A percentile compares a stretch with the other conserved stretches of the same genome.
These are phyloP conservation scores for Rhodofomes roseus DNA, from an alignment of 1,284 basidiomycete species.

Conservation along the genomic window DNA sequence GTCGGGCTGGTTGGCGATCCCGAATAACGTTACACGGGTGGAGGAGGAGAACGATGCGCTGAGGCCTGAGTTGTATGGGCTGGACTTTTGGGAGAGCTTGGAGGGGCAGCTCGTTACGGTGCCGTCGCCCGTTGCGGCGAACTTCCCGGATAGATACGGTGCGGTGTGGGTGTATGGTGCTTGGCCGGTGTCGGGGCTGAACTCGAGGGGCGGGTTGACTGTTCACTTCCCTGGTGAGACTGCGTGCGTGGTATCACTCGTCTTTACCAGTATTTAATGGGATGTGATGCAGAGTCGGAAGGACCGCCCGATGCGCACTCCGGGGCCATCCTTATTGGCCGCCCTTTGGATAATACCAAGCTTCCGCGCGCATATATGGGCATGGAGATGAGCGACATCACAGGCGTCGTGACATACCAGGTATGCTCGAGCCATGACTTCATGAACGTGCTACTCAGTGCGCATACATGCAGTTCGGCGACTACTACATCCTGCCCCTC, in stretches of 20 bases:
- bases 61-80: constrained; percentile 46
- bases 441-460: neutral
- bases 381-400: constrained; percentile 45
- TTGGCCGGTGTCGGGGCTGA: constrained; percentile 56
- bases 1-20: constrained; percentile 50
- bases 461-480: constrained; percentile 32
- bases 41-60: constrained; percentile 44
- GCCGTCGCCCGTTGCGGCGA: constrained; percentile 43
- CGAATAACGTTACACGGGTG: constrained; percentile 50
- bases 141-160: constrained; percentile 51
- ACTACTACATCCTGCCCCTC: constrained; percentile 52
- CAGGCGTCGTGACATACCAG: constrained; percentile 55
- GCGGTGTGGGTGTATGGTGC: constrained; percentile 60
- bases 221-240: constrained; percentile 40
- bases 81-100: constrained; percentile 66
- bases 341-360: constrained; percentile 51
- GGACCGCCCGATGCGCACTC: constrained; percentile 54
- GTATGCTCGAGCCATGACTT: constrained; percentile 24
- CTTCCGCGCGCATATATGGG: constrained; percentile 51
- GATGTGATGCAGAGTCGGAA: constrained; percentile 32
- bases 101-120: constrained; percentile 60
- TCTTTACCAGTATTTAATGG: neutral
- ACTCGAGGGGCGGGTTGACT: constrained; percentile 54
- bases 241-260: neutral
- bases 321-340: constrained; percentile 52